Evolutionary conservation across 495 filamentous ascomycete genomes (phyloP).

Genomic region (Neurospora tetraspora): DNA sequence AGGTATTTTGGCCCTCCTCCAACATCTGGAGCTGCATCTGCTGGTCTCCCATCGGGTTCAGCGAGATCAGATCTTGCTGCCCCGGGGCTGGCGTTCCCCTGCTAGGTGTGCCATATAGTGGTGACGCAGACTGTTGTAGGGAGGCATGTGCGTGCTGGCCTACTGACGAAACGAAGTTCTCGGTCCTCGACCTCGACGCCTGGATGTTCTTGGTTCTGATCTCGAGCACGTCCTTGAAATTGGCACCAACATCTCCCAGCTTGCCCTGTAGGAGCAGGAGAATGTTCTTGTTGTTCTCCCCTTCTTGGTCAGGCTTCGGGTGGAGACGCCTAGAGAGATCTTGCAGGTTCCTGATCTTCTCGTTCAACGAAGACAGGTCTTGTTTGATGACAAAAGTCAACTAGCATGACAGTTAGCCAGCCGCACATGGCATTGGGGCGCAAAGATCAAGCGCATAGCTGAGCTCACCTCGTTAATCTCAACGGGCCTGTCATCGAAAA

Average conservation of each 20-base stretch:
- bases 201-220: slow-evolving; percentile 98
- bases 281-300: slow-evolving; percentile 96
- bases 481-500: slow-evolving; percentile 92
- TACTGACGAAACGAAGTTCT: slow-evolving; percentile 90
- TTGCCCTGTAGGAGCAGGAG: slow-evolving; percentile 89
- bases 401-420: slow-evolving; percentile 5
- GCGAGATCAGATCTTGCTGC: slow-evolving; percentile 63
- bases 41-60: slow-evolving; percentile 78
- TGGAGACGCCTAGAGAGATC: slow-evolving; percentile 57
- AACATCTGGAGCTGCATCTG: slow-evolving; percentile 84
- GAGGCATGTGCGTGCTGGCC: slow-evolving; percentile 53
- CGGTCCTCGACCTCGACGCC: slow-evolving; percentile 80
- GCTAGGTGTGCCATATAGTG: slow-evolving; percentile 77
- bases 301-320: slow-evolving; percentile 73
- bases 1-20: slow-evolving; percentile 84
- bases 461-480: slow-evolving; percentile 88
- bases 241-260: slow-evolving; percentile 83
- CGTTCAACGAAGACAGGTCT: slow-evolving; percentile 81
- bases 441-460: slow-evolving; percentile 18
- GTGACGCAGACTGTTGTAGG: slow-evolving; percentile 62
- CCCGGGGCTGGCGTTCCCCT: slow-evolving; percentile 41
- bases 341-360: slow-evolving; percentile 74
- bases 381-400: slow-evolving; percentile 77
- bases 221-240: slow-evolving; percentile 95
- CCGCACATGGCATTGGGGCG: slow-evolving; percentile 5